These are phyloP conservation scores for Irpex rosettiformis DNA, from an alignment of 1,284 basidiomycete species.

Conservation along the genomic window DNA sequence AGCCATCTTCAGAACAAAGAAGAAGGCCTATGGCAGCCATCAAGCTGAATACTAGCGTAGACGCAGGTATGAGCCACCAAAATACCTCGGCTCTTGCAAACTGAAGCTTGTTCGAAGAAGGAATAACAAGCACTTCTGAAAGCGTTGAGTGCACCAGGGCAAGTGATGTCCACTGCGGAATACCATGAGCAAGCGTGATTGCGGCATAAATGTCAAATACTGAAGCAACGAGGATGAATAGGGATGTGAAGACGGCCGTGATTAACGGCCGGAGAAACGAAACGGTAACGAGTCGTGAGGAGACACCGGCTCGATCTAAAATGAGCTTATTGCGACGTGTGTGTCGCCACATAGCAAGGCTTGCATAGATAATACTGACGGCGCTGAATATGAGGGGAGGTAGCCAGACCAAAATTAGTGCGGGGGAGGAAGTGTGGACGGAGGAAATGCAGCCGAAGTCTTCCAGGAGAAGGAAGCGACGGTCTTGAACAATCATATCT, in stretches of 20 bases:
- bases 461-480: slow-evolving; percentile 64
- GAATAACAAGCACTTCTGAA: slow-evolving; percentile 24
- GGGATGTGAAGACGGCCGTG: slow-evolving; percentile 30
- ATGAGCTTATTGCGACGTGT: slow-evolving; percentile 31
- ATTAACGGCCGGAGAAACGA: slow-evolving; percentile 40
- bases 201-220: slow-evolving; percentile 33
- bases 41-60: slow-evolving; percentile 36
- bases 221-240: slow-evolving; percentile 34
- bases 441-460: slow-evolving; percentile 64
- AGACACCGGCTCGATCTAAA: slow-evolving; percentile 24
- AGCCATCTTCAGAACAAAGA: slow-evolving; percentile 22
- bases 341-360: slow-evolving; percentile 30
- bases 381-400: slow-evolving; percentile 50
- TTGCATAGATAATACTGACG: slow-evolving; percentile 38
- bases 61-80: slow-evolving; percentile 41
- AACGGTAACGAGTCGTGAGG: slow-evolving; percentile 26
- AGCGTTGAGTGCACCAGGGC: slow-evolving; percentile 35
- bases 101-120: slow-evolving; percentile 13
- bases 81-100: slow-evolving; percentile 24
- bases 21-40: slow-evolving; percentile 20
- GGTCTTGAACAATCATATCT: slow-evolving; percentile 66
- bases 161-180: slow-evolving; percentile 27
- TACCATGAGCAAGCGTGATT: slow-evolving; percentile 35
- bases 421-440: slow-evolving; percentile 47
- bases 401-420: slow-evolving; percentile 53